A percentile compares a stretch with the other conserved stretches of the same genome.
phyloP scores from a whole-genome alignment of 805 yeast genomes.

The Candida sithepensis region DNA sequence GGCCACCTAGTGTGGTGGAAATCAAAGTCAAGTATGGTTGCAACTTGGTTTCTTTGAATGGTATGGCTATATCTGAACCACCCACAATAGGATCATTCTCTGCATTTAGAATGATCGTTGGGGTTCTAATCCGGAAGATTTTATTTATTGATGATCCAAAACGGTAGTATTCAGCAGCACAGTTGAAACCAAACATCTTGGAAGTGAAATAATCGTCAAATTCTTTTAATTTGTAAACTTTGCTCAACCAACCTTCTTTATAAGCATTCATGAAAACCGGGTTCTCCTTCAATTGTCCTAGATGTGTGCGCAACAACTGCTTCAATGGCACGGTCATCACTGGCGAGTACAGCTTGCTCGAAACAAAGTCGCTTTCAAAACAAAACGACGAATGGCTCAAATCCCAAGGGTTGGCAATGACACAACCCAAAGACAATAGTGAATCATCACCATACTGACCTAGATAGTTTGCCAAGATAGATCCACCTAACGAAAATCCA shows the following conservation, averaged over 20 bases:
- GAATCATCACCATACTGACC: conserved; percentile 58
- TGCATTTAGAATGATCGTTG: conserved; percentile 60
- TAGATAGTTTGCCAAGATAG: conserved; percentile 65
- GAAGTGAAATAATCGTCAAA: conserved; percentile 69
- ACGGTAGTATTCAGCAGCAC: conserved; percentile 63
- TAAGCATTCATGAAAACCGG: conserved; percentile 20
- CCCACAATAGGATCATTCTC: conserved; percentile 75
- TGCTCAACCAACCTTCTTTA: conserved; percentile 12
- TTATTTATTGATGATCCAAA: conserved; percentile 55
- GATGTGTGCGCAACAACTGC: conserved; percentile 40
- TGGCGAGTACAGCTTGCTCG: conserved; percentile 45
- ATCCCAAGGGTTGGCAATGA: conserved; percentile 76
- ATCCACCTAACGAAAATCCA: conserved; percentile 83
- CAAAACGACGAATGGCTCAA: conserved; percentile 44
- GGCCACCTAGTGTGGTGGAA: conserved; percentile 72
- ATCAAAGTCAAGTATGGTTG: conserved; percentile 62
- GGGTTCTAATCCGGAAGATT: conserved; percentile 52
- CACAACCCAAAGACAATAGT: conserved; percentile 50
- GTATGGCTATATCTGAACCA: conserved; percentile 38
- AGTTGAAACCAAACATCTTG: conserved; percentile 59
- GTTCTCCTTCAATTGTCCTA: conserved; percentile 34
- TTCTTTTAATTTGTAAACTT: conserved; percentile 37
- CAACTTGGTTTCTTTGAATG: conserved; percentile 42
- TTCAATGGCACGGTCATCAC: conserved; percentile 47
- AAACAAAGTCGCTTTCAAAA: conserved; percentile 40